Conservation (phyloP, 202 grass and related monocot species). For the Zizania palustris region DNA sequence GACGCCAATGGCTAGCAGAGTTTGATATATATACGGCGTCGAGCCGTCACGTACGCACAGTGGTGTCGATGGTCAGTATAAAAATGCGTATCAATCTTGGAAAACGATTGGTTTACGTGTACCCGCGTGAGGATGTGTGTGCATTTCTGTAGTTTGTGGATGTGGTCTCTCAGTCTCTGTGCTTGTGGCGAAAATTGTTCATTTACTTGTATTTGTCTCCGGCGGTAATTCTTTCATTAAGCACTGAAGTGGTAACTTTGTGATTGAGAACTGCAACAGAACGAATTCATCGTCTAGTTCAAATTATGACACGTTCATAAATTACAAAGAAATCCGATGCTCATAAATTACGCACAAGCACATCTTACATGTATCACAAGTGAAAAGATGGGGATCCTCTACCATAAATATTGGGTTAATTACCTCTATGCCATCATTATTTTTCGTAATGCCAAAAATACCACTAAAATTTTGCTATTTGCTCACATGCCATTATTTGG, state of each 20-base stretch:
- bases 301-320: no score
- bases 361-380: no score
- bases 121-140: background rate
- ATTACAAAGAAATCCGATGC: no score
- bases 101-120: background rate
- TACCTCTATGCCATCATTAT: no score
- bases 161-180: background rate
- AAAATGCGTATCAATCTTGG: constrained; percentile 32
- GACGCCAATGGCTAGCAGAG: constrained; percentile 28
- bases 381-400: no score
- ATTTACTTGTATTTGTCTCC: background rate
- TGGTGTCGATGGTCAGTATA: background rate
- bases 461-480: no score
- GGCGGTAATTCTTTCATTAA: background rate
- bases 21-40: constrained; percentile 30
- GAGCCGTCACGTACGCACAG: no score
- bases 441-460: no score
- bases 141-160: background rate
- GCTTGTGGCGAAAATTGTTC: background rate
- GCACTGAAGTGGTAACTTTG: background rate
- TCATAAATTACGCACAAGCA: no score
- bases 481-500: no score
- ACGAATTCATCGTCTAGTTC: background rate
- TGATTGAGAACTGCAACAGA: background rate
- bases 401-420: no score